phyloP scores from a whole-genome alignment of 495 filamentous ascomycete species.

The Usnea hakonensis region DNA sequence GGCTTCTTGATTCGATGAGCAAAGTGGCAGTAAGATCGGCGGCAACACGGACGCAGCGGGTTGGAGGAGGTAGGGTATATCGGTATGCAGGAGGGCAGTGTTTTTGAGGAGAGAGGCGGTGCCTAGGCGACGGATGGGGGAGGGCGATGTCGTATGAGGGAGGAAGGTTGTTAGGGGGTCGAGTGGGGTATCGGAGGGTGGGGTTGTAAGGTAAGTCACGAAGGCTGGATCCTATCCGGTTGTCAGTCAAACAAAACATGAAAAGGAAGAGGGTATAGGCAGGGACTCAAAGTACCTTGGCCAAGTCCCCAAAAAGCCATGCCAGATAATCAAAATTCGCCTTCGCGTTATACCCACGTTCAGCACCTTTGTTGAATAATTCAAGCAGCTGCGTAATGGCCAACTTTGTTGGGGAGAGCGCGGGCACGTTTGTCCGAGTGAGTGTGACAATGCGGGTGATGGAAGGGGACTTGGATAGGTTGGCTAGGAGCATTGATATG shows the following conservation, averaged over 20 bases:
- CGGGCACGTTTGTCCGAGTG: slow-evolving; percentile 50
- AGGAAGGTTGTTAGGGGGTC: slow-evolving; percentile 46
- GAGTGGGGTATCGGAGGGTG: slow-evolving; percentile 65
- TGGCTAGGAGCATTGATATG: slow-evolving; percentile 85
- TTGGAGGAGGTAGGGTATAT: slow-evolving; percentile 27
- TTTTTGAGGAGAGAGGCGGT: slow-evolving; percentile 93
- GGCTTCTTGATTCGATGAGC: slow-evolving; percentile 49
- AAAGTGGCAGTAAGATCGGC: slow-evolving; percentile 69
- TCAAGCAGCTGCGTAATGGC: slow-evolving; percentile 89
- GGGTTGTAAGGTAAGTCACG: slow-evolving; percentile 85
- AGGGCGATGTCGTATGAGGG: slow-evolving; percentile 47
- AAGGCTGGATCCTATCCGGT: slow-evolving; percentile 78
- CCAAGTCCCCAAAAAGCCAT: slow-evolving; percentile 88
- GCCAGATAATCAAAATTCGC: slow-evolving; percentile 87
- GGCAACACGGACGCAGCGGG: slow-evolving; percentile 62
- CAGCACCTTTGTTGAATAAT: slow-evolving; percentile 86
- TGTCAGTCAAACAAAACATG: slow-evolving; percentile 43
- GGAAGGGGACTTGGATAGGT: slow-evolving; percentile 70
- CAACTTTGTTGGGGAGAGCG: slow-evolving; percentile 55
- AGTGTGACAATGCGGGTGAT: slow-evolving; percentile 58
- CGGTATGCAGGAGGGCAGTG: slow-evolving; percentile 58
- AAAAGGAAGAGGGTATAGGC: neutral
- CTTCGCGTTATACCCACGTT: slow-evolving; percentile 71
- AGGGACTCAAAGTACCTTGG: slow-evolving; percentile 48
- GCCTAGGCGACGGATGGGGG: slow-evolving; percentile 72